phyloP scores from a whole-genome alignment of 768 basidiomycete species.

The Trametes cinnabarina region DNA sequence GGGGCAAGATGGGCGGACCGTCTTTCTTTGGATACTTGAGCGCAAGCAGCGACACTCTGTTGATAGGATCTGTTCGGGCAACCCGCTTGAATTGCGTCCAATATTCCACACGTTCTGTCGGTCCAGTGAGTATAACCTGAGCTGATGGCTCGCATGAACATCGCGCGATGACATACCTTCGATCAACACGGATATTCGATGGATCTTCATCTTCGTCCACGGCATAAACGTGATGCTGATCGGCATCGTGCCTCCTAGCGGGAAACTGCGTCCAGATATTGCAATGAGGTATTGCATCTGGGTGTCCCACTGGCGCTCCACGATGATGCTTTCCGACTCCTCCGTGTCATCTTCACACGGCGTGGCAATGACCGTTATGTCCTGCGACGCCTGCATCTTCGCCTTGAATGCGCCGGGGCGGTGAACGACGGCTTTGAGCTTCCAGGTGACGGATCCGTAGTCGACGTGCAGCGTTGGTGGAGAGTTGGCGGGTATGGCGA shows the following conservation, averaged over 20 bases:
- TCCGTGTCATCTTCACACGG: conserved; percentile 87
- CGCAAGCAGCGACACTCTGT: conserved; percentile 58
- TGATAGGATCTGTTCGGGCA: conserved; percentile 65
- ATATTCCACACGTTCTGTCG: conserved; percentile 82
- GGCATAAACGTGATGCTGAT: conserved; percentile 82
- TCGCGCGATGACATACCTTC: conserved; percentile 56
- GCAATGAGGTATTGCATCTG: conserved; percentile 81
- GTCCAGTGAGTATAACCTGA: neutral
- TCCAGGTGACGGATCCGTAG: conserved; percentile 77
- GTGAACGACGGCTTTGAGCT: conserved; percentile 76
- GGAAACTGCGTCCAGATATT: conserved; percentile 71
- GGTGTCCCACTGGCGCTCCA: conserved; percentile 89
- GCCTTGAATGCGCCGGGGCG: conserved; percentile 78
- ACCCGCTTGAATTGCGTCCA: conserved; percentile 65
- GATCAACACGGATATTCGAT: conserved; percentile 66
- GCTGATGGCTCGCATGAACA: neutral
- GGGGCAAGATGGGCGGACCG: conserved; percentile 69
- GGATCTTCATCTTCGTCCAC: conserved; percentile 76
- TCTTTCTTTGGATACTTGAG: conserved; percentile 57
- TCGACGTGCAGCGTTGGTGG: conserved; percentile 77
- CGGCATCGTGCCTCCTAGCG: conserved; percentile 80
- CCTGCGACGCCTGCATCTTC: conserved; percentile 65
- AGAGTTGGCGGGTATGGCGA: conserved; percentile 74
- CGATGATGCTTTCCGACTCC: conserved; percentile 73
- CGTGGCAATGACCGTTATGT: conserved; percentile 71